These are phyloP conservation scores for Peziza echinospora DNA, from an alignment of 495 filamentous ascomycete genomes.

Conservation along the genomic window DNA sequence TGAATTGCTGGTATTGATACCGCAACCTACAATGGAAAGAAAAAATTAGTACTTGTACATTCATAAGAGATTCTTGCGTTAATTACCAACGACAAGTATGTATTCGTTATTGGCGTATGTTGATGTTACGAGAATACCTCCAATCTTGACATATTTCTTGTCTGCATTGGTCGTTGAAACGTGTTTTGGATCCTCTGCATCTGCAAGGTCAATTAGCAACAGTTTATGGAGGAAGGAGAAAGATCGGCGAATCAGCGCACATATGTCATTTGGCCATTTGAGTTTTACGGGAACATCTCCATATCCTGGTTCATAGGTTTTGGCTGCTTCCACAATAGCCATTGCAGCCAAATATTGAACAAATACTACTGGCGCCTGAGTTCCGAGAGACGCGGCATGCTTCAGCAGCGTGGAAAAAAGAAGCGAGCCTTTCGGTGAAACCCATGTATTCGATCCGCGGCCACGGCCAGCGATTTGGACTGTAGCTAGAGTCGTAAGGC, in stretches of 20 bases:
- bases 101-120: conserved; percentile 56
- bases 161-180: conserved; percentile 31
- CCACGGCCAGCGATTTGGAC: conserved; percentile 81
- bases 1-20: conserved; percentile 69
- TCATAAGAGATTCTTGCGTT: no score
- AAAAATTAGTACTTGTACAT: no score
- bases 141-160: conserved; percentile 66
- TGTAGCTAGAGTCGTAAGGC: conserved; percentile 79
- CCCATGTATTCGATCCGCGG: conserved; percentile 82
- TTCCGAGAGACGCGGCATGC: conserved; percentile 44
- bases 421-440: conserved; percentile 67
- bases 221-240: no score
- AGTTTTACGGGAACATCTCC: conserved; percentile 54
- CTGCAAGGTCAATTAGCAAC: no score
- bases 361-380: conserved; percentile 62
- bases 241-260: no score
- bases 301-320: conserved; percentile 57
- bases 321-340: conserved; percentile 72
- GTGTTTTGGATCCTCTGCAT: conserved; percentile 2
- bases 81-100: conserved; percentile 63
- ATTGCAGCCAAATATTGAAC: conserved; percentile 82
- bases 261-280: conserved; percentile 97
- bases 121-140: conserved; percentile 82
- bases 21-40: no score
- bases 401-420: conserved; percentile 73